phyloP scores from a whole-genome alignment of 495 filamentous ascomycete species.

The Apodospora peruviana region DNA sequence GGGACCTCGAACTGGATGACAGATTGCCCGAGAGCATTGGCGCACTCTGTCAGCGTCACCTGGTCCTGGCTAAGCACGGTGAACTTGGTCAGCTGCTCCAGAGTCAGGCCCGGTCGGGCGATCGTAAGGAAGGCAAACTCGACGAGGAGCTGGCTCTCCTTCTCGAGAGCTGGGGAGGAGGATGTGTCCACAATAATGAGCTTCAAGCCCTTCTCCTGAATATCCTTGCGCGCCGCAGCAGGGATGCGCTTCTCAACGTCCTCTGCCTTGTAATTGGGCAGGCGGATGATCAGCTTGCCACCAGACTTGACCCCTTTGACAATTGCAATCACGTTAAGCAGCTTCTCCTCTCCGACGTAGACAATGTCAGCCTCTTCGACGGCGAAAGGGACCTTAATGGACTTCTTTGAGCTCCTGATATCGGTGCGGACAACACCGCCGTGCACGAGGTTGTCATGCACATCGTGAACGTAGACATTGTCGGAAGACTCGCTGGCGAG shows the following conservation, averaged over 20 bases:
- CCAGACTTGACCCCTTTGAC: conserved; percentile 63
- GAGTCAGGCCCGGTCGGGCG: conserved; percentile 56
- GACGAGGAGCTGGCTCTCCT: conserved; percentile 57
- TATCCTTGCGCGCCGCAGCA: conserved; percentile 53
- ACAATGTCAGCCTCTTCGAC: conserved; percentile 72
- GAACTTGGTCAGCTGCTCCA: conserved; percentile 36
- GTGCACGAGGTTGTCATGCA: conserved; percentile 79
- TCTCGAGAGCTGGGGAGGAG: conserved; percentile 56
- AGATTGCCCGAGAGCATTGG: conserved; percentile 61
- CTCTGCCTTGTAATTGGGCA: conserved; percentile 74
- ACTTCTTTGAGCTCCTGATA: conserved; percentile 74
- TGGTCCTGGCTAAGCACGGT: conserved; percentile 25
- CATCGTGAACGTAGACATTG: conserved; percentile 71
- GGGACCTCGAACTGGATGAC: conserved; percentile 70
- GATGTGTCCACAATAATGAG: conserved; percentile 71
- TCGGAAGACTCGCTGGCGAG: conserved; percentile 67
- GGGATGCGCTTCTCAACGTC: conserved; percentile 88
- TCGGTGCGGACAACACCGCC: conserved; percentile 83
- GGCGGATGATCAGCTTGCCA: conserved; percentile 67
- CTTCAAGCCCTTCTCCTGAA: conserved; percentile 61
- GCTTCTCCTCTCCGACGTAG: conserved; percentile 70
- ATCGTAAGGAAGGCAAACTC: conserved; percentile 79
- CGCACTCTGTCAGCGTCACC: conserved; percentile 52
- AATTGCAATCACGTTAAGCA: conserved; percentile 71
- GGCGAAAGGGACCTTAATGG: conserved; percentile 76